These are phyloP conservation scores for Sphaerosporella brunnea DNA, from an alignment of 495 filamentous ascomycete species.

Conservation along the genomic window DNA sequence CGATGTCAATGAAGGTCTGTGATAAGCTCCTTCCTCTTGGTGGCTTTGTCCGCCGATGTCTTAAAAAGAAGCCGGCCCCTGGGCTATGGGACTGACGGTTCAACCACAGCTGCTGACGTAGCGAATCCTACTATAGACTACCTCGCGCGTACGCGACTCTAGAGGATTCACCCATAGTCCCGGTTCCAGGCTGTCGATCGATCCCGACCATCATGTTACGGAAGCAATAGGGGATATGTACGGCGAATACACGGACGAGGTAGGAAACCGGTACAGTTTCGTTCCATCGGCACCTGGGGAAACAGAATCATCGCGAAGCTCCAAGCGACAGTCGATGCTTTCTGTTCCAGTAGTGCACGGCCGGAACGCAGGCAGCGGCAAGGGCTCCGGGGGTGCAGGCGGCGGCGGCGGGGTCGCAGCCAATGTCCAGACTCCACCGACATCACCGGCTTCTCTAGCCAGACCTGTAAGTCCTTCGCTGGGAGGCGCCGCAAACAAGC, in stretches of 20 bases:
- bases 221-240: slow-evolving; percentile 96
- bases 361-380: background rate
- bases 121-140: slow-evolving; percentile 30
- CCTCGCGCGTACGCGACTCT: slow-evolving; percentile 37
- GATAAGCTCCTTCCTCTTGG: background rate
- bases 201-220: slow-evolving; percentile 87
- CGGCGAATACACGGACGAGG: slow-evolving; percentile 50
- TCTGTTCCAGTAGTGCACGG: slow-evolving; percentile 31
- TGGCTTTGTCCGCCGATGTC: background rate
- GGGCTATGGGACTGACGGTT: background rate
- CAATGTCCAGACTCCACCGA: slow-evolving; percentile 26
- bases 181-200: slow-evolving; percentile 49
- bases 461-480: slow-evolving; percentile 36
- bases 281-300: slow-evolving; percentile 10
- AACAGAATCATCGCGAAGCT: slow-evolving; percentile 13
- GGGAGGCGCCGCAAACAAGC: slow-evolving; percentile 47
- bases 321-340: slow-evolving; percentile 29
- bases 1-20: slow-evolving; percentile 22
- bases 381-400: background rate
- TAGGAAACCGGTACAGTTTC: slow-evolving; percentile 32
- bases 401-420: slow-evolving; percentile 10
- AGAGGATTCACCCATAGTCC: slow-evolving; percentile 43
- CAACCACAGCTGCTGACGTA: slow-evolving; percentile 2
- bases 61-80: background rate
- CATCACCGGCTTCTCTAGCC: slow-evolving; percentile 43